Evolutionary conservation across 441 rosid species (phyloP), one percentile per base, ranked within the genome.

Genomic region (Omphalea diandra): DNA sequence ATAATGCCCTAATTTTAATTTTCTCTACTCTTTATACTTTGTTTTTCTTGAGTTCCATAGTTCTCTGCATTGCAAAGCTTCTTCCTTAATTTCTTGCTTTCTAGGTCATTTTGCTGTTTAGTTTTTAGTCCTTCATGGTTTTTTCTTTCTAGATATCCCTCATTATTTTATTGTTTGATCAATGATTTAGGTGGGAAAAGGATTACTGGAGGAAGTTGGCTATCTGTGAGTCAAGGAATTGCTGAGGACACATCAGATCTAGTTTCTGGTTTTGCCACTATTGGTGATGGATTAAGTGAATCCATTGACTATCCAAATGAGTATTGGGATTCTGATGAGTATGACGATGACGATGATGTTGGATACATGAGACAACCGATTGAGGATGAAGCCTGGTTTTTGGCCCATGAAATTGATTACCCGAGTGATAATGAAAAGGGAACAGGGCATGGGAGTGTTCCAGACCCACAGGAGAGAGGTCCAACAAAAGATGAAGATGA

Each of bases 241-340:
- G 74, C 93, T 33, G 99, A 89, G 80, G 99, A 95, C 80, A 79
- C 95, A 69, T 93, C 95, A 73, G 98, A 95, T 86, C 83, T 93
- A 73, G 94, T 95, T 76, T 95, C 97, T 59, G 98, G 99, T 73
- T 93, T 95, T 87, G 97, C 98, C 76, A 90, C 99, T 57, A 79
- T 90, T 38, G 99, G 98, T 73, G 97, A 93, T 85, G 99, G 97
- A 75, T 81, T 89, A 70, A 88, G 97, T 82, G 99, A 89, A 87
- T 86, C 94, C 46, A 80, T 90, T 72, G 99, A 95, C 71, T 90
- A 87, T 72, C 89, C 88, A 31, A 90, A 95, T 70, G 97, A 95
- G 55, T 93, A 93, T 80, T 95, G 99, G 99, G 99, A 95, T 77
- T 95, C 99, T 56, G 99, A 95, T 59, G 98, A 91, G 75, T 95